These are phyloP conservation scores for Globisporangium alternatum DNA, from an alignment of 352 stramenopile species.

Conservation along the genomic window DNA sequence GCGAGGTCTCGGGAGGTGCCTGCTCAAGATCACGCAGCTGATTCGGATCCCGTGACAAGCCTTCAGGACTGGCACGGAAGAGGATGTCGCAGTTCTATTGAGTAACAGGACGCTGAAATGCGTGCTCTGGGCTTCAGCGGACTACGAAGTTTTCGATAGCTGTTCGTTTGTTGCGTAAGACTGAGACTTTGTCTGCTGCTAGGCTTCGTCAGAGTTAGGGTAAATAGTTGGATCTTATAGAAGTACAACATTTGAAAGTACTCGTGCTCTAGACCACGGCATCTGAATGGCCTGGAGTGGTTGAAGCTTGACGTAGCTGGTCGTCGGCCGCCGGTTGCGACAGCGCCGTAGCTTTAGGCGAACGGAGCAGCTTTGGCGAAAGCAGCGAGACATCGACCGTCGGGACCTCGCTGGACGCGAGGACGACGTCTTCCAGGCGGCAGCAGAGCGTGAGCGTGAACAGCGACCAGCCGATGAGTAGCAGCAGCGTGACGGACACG, in stretches of 20 bases:
- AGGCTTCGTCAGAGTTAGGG: too few relatives aligned
- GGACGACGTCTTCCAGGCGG: conserved; percentile 50
- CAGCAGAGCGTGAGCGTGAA: conserved; percentile 50
- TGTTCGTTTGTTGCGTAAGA: too few relatives aligned
- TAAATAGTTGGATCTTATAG: neutral
- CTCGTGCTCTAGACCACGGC: neutral
- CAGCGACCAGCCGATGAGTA: conserved; percentile 32
- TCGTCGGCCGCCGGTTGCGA: neutral
- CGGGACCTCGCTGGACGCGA: conserved; percentile 23
- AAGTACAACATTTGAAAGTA: neutral
- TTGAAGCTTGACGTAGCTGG: neutral
- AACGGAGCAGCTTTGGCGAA: conserved; percentile 25
- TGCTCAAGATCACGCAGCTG: neutral
- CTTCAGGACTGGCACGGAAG: too few relatives aligned
- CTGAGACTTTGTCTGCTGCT: too few relatives aligned
- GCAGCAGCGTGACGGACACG: conserved; percentile 29
- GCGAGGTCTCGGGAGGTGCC: conserved; percentile 2
- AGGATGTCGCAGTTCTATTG: too few relatives aligned
- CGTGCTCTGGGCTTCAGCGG: too few relatives aligned
- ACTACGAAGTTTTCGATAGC: too few relatives aligned
- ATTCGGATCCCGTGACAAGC: neutral
- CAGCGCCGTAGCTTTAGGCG: neutral
- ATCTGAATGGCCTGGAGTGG: neutral
- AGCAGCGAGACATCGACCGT: conserved; percentile 35
- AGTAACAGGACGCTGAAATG: too few relatives aligned